Conservation (phyloP, 2,329 filamentous ascomycete genomes). For the Colletotrichum acutatum region DNA sequence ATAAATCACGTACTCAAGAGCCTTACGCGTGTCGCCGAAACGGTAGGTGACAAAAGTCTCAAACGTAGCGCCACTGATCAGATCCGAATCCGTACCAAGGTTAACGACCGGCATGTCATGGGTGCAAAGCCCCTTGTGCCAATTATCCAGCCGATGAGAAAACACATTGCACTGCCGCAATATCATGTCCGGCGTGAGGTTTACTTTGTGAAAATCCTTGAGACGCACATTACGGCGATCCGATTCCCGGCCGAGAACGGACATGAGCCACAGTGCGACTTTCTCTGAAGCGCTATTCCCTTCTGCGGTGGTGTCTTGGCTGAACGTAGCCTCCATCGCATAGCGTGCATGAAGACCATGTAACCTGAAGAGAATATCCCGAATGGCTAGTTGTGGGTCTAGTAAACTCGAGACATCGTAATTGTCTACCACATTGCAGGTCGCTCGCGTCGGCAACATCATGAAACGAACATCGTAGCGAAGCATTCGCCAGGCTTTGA, state of each 20-base stretch:
- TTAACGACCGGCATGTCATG: constrained; percentile 18
- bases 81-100: constrained; percentile 1
- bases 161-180: constrained; percentile 18
- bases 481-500: constrained; percentile 30
- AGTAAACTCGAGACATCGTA: constrained; percentile 20
- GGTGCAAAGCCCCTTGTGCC: constrained; percentile 8
- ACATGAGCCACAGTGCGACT: constrained; percentile 16
- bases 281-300: constrained; percentile 19
- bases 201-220: constrained; percentile 17
- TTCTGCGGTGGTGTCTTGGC: neutral
- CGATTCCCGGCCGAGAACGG: neutral
- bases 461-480: constrained; percentile 18
- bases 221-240: constrained; percentile 11
- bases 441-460: constrained; percentile 1
- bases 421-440: neutral
- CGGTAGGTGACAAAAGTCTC: constrained; percentile 19
- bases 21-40: neutral
- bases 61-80: constrained; percentile 11
- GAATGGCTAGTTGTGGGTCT: constrained; percentile 20
- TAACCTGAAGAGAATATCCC: constrained; percentile 12
- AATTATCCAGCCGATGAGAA: neutral
- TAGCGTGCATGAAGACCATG: neutral
- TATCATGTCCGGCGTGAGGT: neutral
- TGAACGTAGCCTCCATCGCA: constrained; percentile 20
- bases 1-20: constrained; percentile 21